Evolutionary conservation across 176 grass and related monocot genomes (phyloP).

Genomic region (Pontederia paniculata): DNA sequence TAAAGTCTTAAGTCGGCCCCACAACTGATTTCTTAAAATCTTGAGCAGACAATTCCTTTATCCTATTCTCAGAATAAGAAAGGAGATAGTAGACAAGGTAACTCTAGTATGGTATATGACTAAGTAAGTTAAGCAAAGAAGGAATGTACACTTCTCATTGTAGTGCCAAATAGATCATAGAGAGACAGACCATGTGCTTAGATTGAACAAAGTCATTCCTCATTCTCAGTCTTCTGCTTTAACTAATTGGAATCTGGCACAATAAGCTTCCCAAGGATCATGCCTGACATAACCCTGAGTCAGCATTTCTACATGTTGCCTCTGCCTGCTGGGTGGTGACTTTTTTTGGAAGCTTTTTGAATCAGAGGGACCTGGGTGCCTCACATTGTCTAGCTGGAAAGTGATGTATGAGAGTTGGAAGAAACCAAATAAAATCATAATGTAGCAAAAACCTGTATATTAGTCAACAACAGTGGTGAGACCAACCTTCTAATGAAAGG

Average conservation of each 20-base stretch:
- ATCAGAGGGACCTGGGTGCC: not conserved
- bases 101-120: not conserved
- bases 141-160: too few species aligned
- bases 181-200: slow-evolving; percentile 2
- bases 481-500: slow-evolving; percentile 4
- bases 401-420: not conserved
- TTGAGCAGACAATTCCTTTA: too few species aligned
- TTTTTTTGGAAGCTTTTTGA: not conserved
- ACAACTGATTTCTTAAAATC: too few species aligned
- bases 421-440: not conserved
- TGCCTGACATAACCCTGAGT: not conserved
- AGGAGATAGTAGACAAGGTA: too few species aligned
- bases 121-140: not conserved
- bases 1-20: too few species aligned
- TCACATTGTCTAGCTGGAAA: not conserved
- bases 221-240: not conserved
- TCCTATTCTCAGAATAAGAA: too few species aligned
- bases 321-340: not conserved
- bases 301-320: not conserved
- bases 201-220: not conserved
- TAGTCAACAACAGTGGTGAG: too few species aligned
- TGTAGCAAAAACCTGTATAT: too few species aligned
- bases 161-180: not conserved
- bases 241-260: not conserved
- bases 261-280: not conserved